Conservation (phyloP, 208 protist genomes). For the Acanthamoeba royreba region DNA sequence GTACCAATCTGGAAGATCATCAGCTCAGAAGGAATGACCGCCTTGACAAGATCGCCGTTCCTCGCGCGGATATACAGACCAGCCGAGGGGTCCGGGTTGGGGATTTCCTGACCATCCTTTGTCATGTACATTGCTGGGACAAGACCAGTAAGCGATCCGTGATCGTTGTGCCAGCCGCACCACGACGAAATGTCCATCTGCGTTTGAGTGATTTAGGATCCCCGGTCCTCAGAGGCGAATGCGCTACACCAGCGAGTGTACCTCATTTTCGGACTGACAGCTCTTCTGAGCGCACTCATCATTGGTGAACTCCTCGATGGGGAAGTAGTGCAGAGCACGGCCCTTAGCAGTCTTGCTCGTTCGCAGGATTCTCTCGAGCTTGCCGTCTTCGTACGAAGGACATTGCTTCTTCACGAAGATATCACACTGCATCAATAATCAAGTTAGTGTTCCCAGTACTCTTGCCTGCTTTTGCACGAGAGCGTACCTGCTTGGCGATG, state of each 20-base stretch:
- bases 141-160: constrained; percentile 73
- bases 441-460: no score
- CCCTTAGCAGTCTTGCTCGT: constrained; percentile 59
- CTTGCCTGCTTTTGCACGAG: background rate
- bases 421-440: background rate
- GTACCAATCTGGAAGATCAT: constrained; percentile 76
- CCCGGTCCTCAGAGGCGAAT: background rate
- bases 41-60: constrained; percentile 63
- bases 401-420: background rate
- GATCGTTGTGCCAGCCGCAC: constrained; percentile 81
- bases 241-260: background rate
- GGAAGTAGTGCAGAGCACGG: constrained; percentile 76
- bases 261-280: background rate
- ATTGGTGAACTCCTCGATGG: constrained; percentile 1
- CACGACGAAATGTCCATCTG: constrained; percentile 47
- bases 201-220: background rate
- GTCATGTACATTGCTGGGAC: constrained; percentile 66
- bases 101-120: background rate
- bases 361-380: constrained; percentile 59
- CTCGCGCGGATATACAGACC: constrained; percentile 67
- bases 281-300: constrained; percentile 15
- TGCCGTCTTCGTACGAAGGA: background rate
- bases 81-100: constrained; percentile 56
- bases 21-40: constrained; percentile 51
- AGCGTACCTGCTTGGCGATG: constrained; percentile 63